These are phyloP conservation scores for Closterium sp. DNA, from an alignment of 139 green algal species.

Conservation along the genomic window DNA sequence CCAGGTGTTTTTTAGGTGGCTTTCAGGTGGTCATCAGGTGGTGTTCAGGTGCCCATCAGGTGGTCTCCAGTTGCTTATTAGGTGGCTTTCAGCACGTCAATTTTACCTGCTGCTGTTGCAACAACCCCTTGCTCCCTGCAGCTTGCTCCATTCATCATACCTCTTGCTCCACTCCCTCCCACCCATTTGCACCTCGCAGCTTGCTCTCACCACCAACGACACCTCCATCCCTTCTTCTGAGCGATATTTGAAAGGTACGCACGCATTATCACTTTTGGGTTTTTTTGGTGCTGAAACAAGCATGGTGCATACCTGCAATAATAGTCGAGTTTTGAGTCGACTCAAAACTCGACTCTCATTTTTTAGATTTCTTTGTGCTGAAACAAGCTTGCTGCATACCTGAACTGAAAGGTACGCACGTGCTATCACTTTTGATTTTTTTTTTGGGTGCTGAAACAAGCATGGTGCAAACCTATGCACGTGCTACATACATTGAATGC, in stretches of 20 bases:
- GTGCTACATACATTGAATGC: too few species aligned
- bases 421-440: not conserved
- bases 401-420: too few species aligned
- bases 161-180: not conserved
- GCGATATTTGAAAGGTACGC: not conserved
- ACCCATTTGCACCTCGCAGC: not conserved
- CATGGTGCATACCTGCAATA: too few species aligned
- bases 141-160: not conserved
- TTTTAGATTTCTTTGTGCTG: too few species aligned
- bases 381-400: too few species aligned
- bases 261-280: not conserved
- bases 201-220: conserved; percentile 9
- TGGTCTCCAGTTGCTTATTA: not conserved
- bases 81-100: not conserved
- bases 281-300: not conserved
- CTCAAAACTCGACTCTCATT: too few species aligned
- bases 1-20: not conserved
- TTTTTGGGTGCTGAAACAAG: not conserved
- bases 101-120: too few species aligned
- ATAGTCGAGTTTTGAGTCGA: too few species aligned
- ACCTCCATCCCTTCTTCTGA: not conserved
- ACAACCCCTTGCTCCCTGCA: not conserved
- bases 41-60: not conserved
- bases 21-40: not conserved
- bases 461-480: too few species aligned